A percentile compares a stretch with the other conserved stretches of the same genome.
phyloP scores from a whole-genome alignment of 2,329 filamentous ascomycete genomes.

The Pseudopyricularia javanii region DNA sequence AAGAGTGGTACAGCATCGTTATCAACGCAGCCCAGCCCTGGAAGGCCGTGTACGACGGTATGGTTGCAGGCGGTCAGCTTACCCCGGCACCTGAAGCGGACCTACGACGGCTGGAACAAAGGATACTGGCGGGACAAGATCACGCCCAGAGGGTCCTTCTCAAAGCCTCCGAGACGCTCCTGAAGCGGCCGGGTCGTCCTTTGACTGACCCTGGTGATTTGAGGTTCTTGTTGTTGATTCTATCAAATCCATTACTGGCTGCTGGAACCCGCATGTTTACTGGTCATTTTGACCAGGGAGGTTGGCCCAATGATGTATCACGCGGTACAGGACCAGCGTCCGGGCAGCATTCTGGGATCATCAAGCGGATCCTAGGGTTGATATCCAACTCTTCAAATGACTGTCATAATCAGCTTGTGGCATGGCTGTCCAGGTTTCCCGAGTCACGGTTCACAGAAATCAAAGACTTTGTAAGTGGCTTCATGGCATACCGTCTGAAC shows the following conservation, averaged over 20 bases:
- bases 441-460: slow-evolving; percentile 54
- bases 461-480: slow-evolving; percentile 68
- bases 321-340: slow-evolving; percentile 30
- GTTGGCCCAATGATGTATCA: slow-evolving; percentile 2
- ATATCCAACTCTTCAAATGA: slow-evolving; percentile 63
- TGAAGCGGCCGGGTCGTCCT: slow-evolving; percentile 66
- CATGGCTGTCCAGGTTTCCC: slow-evolving; percentile 65
- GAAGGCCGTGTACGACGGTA: slow-evolving; percentile 44
- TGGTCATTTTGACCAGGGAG: slow-evolving; percentile 23
- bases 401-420: slow-evolving; percentile 65
- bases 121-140: slow-evolving; percentile 45
- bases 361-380: slow-evolving; percentile 74
- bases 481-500: slow-evolving; percentile 68
- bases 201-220: slow-evolving; percentile 57
- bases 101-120: slow-evolving; percentile 31
- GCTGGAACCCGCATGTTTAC: slow-evolving; percentile 24
- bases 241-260: slow-evolving; percentile 68
- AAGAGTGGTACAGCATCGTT: slow-evolving; percentile 63
- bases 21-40: slow-evolving; percentile 57
- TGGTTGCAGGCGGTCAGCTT: slow-evolving; percentile 25
- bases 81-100: slow-evolving; percentile 17
- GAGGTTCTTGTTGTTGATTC: slow-evolving; percentile 65
- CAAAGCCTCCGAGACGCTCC: slow-evolving; percentile 64
- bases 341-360: slow-evolving; percentile 67
- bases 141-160: slow-evolving; percentile 60